Base-by-base conservation (phyloP, 805 yeast species). In the Metschnikowia dekortorum region DNA sequence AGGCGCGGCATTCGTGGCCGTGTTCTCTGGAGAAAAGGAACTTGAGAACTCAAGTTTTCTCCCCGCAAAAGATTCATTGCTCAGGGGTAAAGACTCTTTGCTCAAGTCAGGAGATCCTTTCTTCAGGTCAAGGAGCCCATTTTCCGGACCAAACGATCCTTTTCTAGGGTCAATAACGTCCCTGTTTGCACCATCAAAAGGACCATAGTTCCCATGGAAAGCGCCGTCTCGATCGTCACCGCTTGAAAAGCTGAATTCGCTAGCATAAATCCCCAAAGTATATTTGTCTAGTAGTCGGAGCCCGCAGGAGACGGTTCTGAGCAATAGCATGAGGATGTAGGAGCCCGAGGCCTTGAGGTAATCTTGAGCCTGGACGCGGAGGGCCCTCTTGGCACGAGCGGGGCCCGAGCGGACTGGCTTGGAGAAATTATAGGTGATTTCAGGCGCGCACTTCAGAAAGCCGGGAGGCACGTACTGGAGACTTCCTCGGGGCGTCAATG, bases 401-500 rank as follows among this genome's bases (percentile, higher is more conserved):
- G 26, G n/a, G 8, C 14, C 43, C 34, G 16, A 14, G 26, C 22
- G 11, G 5, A 39, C 3, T 3, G 43, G 10, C 14, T 14, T 22
- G 6, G 34, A 29, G 14, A 39, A 39, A 10, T 39, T 9, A 26
- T 39, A 39, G n/a, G 43, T 39, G 13, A 39, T 6, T 3, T 39
- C 34, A 18, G 42, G 33, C 33, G 10, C 6, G n/a, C 11, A 39
- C 11, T 8, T 28, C 43, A 5, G 34, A 8, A 33, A n/a, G 3
- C 37, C 44, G 1, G 53, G 53, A 13, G 53, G 53, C 3, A 33
- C n/a, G 30, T 51, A 51, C 13, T 47, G 43, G 8, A 51, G 47
- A 13, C 51, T 33, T 29, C 46, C 49, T 18, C 39, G 36, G 13
- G 53, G n/a, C 3, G 51, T 46, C 6, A 51, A 46, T 3, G 53